Conservation (phyloP, 192 early-diverging fungal species). For the Podila epigama region DNA sequence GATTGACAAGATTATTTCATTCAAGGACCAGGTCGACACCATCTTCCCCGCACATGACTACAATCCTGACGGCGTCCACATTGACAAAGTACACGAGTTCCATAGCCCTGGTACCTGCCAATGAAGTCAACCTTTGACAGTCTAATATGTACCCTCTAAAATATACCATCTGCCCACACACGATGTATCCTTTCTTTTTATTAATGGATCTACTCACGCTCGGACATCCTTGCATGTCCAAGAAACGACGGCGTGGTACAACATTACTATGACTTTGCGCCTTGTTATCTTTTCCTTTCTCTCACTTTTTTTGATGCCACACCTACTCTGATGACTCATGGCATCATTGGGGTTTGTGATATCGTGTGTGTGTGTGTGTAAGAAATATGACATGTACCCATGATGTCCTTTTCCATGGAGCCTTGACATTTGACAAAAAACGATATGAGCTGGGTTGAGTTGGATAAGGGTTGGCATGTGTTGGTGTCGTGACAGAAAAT, state of each 20-base stretch:
- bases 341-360: not conserved
- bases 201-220: no score
- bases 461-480: no score
- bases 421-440: no score
- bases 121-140: no score
- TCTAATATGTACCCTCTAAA: no score
- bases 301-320: not conserved
- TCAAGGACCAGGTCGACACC: conserved; percentile 32
- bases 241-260: not conserved
- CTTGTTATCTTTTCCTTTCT: not conserved
- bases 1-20: conserved; percentile 34
- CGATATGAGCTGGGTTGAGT: no score
- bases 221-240: no score
- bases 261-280: not conserved
- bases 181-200: no score
- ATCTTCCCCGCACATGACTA: conserved; percentile 51
- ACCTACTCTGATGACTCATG: not conserved
- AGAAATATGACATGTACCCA: no score
- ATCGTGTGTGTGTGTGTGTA: not conserved
- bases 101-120: not conserved
- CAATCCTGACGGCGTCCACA: conserved; percentile 34
- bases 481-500: no score
- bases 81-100: conserved; percentile 44
- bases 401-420: no score
- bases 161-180: not conserved